phyloP scores from a whole-genome alignment of 192 early-diverging fungal species.

The Backusella liffmaniae region DNA sequence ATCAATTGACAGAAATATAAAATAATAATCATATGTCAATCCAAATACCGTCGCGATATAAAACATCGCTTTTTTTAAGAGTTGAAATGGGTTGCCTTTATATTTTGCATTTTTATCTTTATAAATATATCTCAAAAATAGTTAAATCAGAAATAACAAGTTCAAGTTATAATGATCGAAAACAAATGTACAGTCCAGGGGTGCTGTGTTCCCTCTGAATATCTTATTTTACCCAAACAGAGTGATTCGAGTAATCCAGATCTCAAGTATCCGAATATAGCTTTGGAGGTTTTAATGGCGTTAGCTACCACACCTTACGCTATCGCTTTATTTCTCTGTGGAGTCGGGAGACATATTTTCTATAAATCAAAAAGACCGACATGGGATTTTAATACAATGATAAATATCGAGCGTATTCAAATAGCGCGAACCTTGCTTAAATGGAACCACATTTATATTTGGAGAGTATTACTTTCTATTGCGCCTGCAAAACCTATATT shows the following conservation, averaged over 20 bases:
- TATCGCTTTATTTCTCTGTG: neutral
- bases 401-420: neutral
- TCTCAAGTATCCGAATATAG: neutral
- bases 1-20: too few species aligned
- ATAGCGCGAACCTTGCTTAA: neutral
- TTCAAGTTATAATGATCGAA: neutral
- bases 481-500: neutral
- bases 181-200: neutral
- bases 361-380: slow-evolving; percentile 10
- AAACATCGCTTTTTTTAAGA: too few species aligned
- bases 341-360: neutral
- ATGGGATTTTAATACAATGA: slow-evolving; percentile 13
- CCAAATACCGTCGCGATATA: too few species aligned
- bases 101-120: neutral
- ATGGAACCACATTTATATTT: neutral
- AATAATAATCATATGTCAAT: too few species aligned
- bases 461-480: neutral
- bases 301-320: neutral
- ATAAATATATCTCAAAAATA: neutral
- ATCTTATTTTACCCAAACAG: neutral
- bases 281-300: neutral
- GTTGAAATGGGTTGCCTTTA: too few species aligned
- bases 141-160: neutral
- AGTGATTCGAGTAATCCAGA: neutral
- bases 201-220: neutral